Evolutionary conservation across 192 early-diverging fungal species (phyloP).

Genomic region (Backusella australiensis): DNA sequence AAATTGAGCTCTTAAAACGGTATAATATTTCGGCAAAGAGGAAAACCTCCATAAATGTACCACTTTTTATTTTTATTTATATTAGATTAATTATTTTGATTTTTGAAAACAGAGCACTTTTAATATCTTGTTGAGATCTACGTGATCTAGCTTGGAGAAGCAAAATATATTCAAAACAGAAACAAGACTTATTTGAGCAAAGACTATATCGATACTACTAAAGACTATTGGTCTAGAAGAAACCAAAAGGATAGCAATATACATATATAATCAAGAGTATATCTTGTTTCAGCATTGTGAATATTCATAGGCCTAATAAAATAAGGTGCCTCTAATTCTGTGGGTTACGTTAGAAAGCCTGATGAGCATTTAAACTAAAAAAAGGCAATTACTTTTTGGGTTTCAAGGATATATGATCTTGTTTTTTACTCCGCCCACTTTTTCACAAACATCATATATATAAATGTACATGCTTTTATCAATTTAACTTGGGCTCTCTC

Average conservation of each 20-base stretch:
- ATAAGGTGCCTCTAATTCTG: neutral
- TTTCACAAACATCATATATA: neutral
- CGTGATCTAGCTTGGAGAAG: neutral
- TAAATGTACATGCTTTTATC: neutral
- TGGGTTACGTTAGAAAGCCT: neutral
- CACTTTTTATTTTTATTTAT: conserved; percentile 1
- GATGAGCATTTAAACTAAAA: neutral
- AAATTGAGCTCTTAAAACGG: neutral
- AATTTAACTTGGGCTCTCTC: neutral
- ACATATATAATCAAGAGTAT: neutral
- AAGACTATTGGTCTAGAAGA: too few species aligned
- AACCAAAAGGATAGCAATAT: neutral
- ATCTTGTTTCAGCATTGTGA: neutral
- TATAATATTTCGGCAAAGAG: neutral
- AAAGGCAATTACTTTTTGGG: neutral
- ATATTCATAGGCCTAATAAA: neutral
- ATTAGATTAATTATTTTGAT: neutral
- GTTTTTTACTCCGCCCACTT: neutral
- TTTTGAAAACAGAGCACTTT: neutral
- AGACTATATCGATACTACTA: neutral
- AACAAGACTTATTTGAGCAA: neutral
- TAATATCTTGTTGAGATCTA: neutral
- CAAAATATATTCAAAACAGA: neutral
- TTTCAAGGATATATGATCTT: neutral
- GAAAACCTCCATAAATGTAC: neutral